These are phyloP conservation scores for Novakomyces olei DNA, from an alignment of 805 yeast genomes.

Conservation along the genomic window DNA sequence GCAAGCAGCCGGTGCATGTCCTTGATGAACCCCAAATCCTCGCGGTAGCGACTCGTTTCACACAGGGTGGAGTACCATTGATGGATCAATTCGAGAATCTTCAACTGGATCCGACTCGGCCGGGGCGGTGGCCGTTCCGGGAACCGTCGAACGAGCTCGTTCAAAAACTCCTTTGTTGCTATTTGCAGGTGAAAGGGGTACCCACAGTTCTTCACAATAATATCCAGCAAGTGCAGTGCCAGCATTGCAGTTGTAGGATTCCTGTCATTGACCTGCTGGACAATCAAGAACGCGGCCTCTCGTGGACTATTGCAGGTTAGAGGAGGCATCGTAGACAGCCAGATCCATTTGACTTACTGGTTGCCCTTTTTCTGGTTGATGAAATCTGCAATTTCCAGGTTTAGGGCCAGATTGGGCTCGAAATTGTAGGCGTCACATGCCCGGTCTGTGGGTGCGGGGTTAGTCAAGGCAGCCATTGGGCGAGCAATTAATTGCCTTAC, in stretches of 20 bases:
- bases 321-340: not conserved
- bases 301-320: constrained; percentile 28
- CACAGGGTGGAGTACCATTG: constrained; percentile 96
- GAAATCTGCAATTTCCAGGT: constrained; percentile 80
- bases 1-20: constrained; percentile 86
- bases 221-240: constrained; percentile 56
- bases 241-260: constrained; percentile 68
- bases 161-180: constrained; percentile 80
- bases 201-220: constrained; percentile 90
- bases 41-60: constrained; percentile 68
- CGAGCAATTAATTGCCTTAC: too few relatives aligned
- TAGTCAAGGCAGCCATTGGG: too few relatives aligned
- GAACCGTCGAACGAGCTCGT: constrained; percentile 76
- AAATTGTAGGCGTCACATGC: constrained; percentile 65
- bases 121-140: constrained; percentile 86
- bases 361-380: constrained; percentile 82
- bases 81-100: constrained; percentile 73
- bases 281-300: constrained; percentile 78
- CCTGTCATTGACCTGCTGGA: constrained; percentile 55
- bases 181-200: constrained; percentile 91
- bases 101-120: constrained; percentile 60
- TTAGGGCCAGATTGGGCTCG: constrained; percentile 76
- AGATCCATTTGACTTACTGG: constrained; percentile 15
- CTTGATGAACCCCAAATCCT: constrained; percentile 73
- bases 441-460: too few relatives aligned